phyloP scores from a whole-genome alignment of 495 filamentous ascomycete genomes.

The Haplographium delicatum region DNA sequence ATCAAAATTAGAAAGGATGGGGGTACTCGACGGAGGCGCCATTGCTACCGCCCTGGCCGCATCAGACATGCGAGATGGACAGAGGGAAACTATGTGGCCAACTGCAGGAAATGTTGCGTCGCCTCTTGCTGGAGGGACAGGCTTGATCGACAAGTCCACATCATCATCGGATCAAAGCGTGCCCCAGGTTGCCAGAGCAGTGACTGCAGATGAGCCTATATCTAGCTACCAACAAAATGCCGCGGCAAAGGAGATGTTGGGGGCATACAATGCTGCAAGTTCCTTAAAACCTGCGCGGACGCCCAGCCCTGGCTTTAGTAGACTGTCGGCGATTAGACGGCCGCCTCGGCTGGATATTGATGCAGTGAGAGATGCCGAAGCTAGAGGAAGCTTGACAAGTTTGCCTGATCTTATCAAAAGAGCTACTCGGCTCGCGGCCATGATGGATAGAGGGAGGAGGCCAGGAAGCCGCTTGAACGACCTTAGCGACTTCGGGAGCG shows the following conservation, averaged over 20 bases:
- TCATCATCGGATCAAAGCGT: constrained; percentile 17
- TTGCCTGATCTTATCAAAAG: constrained; percentile 84
- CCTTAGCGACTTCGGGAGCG: constrained; percentile 32
- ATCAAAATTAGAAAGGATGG: constrained; percentile 19
- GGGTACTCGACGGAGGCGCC: constrained; percentile 1
- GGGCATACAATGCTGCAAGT: constrained; percentile 39
- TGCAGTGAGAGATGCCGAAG: constrained; percentile 71
- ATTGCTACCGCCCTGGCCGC: not conserved
- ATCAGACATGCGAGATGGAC: constrained; percentile 5
- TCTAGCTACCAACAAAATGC: constrained; percentile 10
- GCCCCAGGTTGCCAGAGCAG: constrained; percentile 14
- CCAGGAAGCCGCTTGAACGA: constrained; percentile 65
- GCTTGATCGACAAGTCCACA: constrained; percentile 21
- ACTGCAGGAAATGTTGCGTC: constrained; percentile 21
- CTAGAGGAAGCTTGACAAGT: constrained; percentile 83
- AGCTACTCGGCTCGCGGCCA: constrained; percentile 80
- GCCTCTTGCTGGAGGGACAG: constrained; percentile 22
- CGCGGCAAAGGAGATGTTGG: constrained; percentile 36
- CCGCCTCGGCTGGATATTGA: constrained; percentile 76
- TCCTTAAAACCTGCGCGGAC: constrained; percentile 33
- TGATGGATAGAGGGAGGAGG: constrained; percentile 74
- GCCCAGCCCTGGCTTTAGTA: constrained; percentile 37
- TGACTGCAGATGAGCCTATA: constrained; percentile 3
- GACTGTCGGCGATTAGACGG: constrained; percentile 45
- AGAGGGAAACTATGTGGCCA: constrained; percentile 19